A percentile compares a stretch with the other conserved stretches of the same genome.
Evolutionary conservation across 176 grass and related monocot genomes (phyloP).

Genomic region (Zea mays): Zm-B73-REFERENCE-NAM-5.0 NC_050099.1:166227501-166228000

Average conservation of each 20-base stretch:
- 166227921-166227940: background rate
- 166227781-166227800: background rate
- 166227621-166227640: slow-evolving; percentile 34
- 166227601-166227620: slow-evolving; percentile 80
- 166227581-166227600: slow-evolving; percentile 89
- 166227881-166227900: background rate
- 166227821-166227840: background rate
- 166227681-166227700: slow-evolving; percentile 21
- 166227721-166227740: background rate
- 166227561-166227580: slow-evolving; percentile 66
- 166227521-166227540: slow-evolving; percentile 3
- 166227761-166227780: slow-evolving; percentile 5
- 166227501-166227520: slow-evolving; percentile 32
- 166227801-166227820: background rate
- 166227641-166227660: slow-evolving; percentile 31
- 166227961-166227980: background rate
- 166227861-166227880: background rate
- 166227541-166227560: slow-evolving; percentile 69
- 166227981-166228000: background rate
- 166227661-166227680: slow-evolving; percentile 16
- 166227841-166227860: background rate
- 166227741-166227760: background rate
- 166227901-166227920: background rate
- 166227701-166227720: slow-evolving; percentile 25
- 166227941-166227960: background rate